A percentile compares a stretch with the other conserved stretches of the same genome.
Evolutionary conservation across 2,329 filamentous ascomycete species (phyloP).

Genomic region (Exophiala dermatitidis): DNA sequence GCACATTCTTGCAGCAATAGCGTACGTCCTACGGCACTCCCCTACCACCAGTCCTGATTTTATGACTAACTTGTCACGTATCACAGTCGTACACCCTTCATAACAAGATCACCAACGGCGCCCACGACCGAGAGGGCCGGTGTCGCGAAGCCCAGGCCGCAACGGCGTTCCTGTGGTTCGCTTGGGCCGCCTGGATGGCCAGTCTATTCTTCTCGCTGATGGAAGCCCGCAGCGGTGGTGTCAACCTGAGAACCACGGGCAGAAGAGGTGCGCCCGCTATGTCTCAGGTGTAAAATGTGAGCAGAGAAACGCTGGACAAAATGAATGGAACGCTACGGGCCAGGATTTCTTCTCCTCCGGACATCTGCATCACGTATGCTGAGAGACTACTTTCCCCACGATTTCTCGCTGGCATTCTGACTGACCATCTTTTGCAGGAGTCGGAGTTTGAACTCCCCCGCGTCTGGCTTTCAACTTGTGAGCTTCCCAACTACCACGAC

Average conservation of each 20-base stretch:
- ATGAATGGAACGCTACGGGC: conserved; percentile 4
- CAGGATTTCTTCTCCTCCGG: conserved; percentile 7
- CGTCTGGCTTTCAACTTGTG: no score
- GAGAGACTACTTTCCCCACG: conserved; percentile 3
- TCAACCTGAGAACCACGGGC: conserved; percentile 32
- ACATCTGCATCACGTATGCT: conserved; percentile 21
- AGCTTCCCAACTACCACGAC: neutral
- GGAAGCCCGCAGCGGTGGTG: conserved; percentile 30
- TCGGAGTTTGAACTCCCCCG: neutral
- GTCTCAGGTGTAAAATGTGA: conserved; percentile 38
- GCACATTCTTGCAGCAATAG: conserved; percentile 41
- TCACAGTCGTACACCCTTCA: conserved; percentile 34
- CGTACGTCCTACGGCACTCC: conserved; percentile 32
- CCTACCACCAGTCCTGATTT: conserved; percentile 4
- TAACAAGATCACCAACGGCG: conserved; percentile 43
- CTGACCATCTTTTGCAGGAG: neutral
- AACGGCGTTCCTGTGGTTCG: conserved; percentile 48
- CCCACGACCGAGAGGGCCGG: conserved; percentile 33
- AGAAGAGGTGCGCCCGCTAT: conserved; percentile 37
- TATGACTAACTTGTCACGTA: neutral
- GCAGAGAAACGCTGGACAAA: conserved; percentile 12
- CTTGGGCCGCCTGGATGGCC: conserved; percentile 39
- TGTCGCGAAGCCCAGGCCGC: conserved; percentile 48
- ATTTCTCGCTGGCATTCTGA: neutral
- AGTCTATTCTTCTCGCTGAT: conserved; percentile 38